These are phyloP conservation scores for Hericium erinaceus DNA, from an alignment of 768 basidiomycete genomes.

Conservation along the genomic window DNA sequence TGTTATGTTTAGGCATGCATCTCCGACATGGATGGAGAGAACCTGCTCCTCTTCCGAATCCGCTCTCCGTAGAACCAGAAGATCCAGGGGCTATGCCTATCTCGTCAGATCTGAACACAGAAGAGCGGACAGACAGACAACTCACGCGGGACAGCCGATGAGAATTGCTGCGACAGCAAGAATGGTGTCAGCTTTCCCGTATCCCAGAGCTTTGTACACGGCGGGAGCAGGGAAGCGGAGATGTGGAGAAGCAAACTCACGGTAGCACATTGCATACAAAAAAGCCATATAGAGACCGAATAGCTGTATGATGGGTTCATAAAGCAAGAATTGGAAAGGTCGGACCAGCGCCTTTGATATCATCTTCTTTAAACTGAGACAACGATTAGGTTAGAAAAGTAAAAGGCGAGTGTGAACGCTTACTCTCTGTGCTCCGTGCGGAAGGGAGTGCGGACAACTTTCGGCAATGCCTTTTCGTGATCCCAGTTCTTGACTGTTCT, in stretches of 20 bases:
- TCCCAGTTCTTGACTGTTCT: not conserved
- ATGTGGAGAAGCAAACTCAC: not conserved
- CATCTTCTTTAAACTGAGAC: conserved; percentile 19
- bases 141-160: conserved; percentile 47
- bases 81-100: conserved; percentile 29
- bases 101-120: conserved; percentile 38
- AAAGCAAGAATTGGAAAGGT: conserved; percentile 53
- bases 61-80: conserved; percentile 38
- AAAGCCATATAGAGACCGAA: conserved; percentile 63
- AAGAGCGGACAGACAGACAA: conserved; percentile 31
- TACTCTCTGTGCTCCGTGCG: conserved; percentile 31
- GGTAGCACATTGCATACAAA: conserved; percentile 35
- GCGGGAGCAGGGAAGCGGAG: conserved; percentile 25
- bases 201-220: conserved; percentile 58
- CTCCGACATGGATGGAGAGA: not conserved
- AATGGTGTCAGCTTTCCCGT: conserved; percentile 61
- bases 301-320: conserved; percentile 63
- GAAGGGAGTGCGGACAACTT: not conserved
- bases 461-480: not conserved
- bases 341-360: conserved; percentile 46
- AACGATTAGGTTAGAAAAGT: conserved; percentile 5
- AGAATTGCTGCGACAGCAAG: conserved; percentile 49
- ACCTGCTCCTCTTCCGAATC: conserved; percentile 28
- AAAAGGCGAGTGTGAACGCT: too few relatives aligned
- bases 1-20: not conserved